These are phyloP conservation scores for Clavariopsis aquatica DNA, from an alignment of 495 filamentous ascomycete genomes.

Conservation along the genomic window DNA sequence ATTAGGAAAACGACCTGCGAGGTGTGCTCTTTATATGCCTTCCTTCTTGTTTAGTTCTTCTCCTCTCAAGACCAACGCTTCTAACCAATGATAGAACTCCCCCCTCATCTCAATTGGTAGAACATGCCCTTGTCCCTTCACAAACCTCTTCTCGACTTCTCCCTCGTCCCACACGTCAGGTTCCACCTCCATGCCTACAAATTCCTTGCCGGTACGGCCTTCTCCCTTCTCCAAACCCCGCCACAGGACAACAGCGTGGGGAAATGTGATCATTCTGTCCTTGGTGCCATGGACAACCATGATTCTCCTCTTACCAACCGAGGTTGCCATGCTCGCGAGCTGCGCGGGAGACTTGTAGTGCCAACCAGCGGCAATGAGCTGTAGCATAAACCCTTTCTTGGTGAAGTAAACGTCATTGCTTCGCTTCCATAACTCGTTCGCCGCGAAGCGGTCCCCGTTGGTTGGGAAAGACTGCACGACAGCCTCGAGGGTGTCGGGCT, in stretches of 20 bases:
- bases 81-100: conserved; percentile 62
- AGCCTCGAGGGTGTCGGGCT: conserved; percentile 59
- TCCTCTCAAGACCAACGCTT: conserved; percentile 51
- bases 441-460: conserved; percentile 77
- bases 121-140: conserved; percentile 71
- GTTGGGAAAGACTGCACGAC: conserved; percentile 58
- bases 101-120: conserved; percentile 62
- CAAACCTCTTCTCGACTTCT: conserved; percentile 55
- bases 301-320: conserved; percentile 70
- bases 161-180: conserved; percentile 49
- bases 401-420: conserved; percentile 56
- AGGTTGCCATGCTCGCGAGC: conserved; percentile 61
- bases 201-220: conserved; percentile 32
- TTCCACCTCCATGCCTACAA: conserved; percentile 33
- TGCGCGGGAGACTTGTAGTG: conserved; percentile 70
- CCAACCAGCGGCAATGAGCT: conserved; percentile 76
- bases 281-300: conserved; percentile 62
- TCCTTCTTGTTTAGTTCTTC: conserved; percentile 26
- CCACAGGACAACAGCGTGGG: conserved; percentile 61
- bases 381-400: conserved; percentile 68
- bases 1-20: not conserved
- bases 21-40: not conserved
- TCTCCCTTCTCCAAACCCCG: conserved; percentile 38
- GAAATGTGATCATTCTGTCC: conserved; percentile 72
- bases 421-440: conserved; percentile 71